These are phyloP conservation scores for Microstegium vimineum DNA, from an alignment of 176 grass and related monocot genomes.

Conservation along the genomic window DNA sequence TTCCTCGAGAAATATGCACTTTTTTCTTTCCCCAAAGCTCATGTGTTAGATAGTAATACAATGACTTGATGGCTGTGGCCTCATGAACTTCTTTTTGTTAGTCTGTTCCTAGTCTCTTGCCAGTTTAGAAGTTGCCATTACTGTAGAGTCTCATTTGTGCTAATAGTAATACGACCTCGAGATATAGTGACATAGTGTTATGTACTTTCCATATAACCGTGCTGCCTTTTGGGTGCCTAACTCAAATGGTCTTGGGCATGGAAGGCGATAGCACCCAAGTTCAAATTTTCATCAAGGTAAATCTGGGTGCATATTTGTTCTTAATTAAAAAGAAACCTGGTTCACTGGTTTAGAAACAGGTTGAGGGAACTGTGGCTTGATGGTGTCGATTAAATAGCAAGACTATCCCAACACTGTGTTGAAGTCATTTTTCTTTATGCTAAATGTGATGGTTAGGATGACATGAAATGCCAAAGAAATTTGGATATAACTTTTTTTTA, in stretches of 20 bases:
- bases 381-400: background rate
- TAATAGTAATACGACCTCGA: background rate
- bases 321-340: background rate
- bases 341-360: background rate
- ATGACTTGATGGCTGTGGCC: background rate
- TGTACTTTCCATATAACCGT: background rate
- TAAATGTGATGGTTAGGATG: background rate
- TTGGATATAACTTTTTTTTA: background rate
- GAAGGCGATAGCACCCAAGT: background rate
- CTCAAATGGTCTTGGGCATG: background rate
- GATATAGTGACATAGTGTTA: background rate
- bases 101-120: background rate
- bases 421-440: background rate
- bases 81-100: background rate
- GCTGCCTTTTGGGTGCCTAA: background rate
- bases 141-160: background rate
- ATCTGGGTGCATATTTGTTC: background rate
- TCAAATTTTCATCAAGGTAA: background rate
- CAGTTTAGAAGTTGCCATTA: background rate
- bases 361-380: background rate
- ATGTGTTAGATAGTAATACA: conserved; percentile 4
- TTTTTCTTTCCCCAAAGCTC: background rate
- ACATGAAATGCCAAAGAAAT: background rate
- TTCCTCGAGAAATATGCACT: background rate
- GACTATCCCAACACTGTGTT: background rate